A percentile compares a stretch with the other conserved stretches of the same genome.
Evolutionary conservation across 192 early-diverging fungal species (phyloP).

Genomic region (Blastocladiella britannica): DNA sequence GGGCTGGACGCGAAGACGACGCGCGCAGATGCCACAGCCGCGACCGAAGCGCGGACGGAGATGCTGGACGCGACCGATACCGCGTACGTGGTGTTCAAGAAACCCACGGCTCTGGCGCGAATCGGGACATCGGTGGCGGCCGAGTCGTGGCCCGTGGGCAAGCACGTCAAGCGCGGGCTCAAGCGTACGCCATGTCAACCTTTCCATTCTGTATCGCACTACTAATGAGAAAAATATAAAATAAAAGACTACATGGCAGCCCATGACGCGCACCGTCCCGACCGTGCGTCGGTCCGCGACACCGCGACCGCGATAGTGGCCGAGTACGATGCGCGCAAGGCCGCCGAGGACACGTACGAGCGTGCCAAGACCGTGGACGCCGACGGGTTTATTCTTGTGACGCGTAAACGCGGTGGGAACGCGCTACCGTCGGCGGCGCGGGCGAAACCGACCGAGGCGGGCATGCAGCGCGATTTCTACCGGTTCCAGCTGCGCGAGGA

Average conservation of each 20-base stretch:
- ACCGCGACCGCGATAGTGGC: slow-evolving; percentile 11
- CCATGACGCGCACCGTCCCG: slow-evolving; percentile 5
- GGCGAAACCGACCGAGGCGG: slow-evolving; percentile 23
- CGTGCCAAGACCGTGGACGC: slow-evolving; percentile 24
- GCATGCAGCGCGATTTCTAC: slow-evolving; percentile 34
- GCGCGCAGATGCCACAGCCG: neutral
- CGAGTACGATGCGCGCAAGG: slow-evolving; percentile 13
- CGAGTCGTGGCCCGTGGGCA: neutral
- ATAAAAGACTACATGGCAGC: neutral
- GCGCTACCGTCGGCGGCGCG: slow-evolving; percentile 14
- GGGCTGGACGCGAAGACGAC: neutral
- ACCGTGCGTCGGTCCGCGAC: slow-evolving; percentile 6
- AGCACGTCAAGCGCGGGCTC: neutral
- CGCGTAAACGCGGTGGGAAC: slow-evolving; percentile 8
- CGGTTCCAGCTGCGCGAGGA: slow-evolving; percentile 36
- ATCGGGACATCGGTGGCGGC: neutral
- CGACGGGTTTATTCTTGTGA: slow-evolving; percentile 36
- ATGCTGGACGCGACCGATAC: neutral
- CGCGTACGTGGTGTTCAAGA: neutral
- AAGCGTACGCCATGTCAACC: too few species aligned
- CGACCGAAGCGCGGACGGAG: neutral
- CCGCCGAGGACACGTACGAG: slow-evolving; percentile 7
- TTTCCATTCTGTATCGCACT: too few species aligned
- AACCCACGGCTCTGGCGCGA: neutral
- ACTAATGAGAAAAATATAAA: neutral